Evolutionary conservation across 2,329 filamentous ascomycete genomes (phyloP).

Genomic region (Aspergillus sp.): DNA sequence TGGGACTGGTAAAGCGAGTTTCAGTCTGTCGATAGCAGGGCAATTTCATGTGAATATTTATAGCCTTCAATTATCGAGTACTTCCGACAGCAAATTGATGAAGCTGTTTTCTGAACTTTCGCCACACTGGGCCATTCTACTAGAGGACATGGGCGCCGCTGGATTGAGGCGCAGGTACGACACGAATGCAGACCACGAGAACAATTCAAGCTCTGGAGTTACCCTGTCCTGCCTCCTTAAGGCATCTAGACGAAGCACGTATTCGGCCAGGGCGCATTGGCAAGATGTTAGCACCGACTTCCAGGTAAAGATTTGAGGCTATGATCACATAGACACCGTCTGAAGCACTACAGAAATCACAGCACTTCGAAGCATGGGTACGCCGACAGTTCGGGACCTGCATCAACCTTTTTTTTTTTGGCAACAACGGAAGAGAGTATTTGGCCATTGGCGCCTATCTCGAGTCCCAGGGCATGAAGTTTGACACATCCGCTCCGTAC

Average conservation of each 20-base stretch:
- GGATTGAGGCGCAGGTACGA: slow-evolving; percentile 1
- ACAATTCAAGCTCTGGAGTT: not conserved
- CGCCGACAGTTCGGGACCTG: too few relatives aligned
- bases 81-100: slow-evolving; percentile 73
- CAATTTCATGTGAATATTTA: not conserved
- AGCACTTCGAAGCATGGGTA: too few relatives aligned
- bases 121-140: slow-evolving; percentile 67
- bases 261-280: too few relatives aligned
- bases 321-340: too few relatives aligned
- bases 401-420: too few relatives aligned
- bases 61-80: not conserved
- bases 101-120: slow-evolving; percentile 75
- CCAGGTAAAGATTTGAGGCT: too few relatives aligned
- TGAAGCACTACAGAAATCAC: too few relatives aligned
- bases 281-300: too few relatives aligned
- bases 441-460: slow-evolving; percentile 1
- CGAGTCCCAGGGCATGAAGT: not conserved
- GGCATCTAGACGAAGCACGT: too few relatives aligned
- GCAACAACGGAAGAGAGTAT: slow-evolving; percentile 4
- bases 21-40: not conserved
- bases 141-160: slow-evolving; percentile 83
- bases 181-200: not conserved
- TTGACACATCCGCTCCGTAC: slow-evolving; percentile 3
- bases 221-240: not conserved
- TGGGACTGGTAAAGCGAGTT: not conserved